Base-by-base conservation (phyloP, 2,329 filamentous ascomycete species). In the Ophiostoma himal-ulmi region DNA sequence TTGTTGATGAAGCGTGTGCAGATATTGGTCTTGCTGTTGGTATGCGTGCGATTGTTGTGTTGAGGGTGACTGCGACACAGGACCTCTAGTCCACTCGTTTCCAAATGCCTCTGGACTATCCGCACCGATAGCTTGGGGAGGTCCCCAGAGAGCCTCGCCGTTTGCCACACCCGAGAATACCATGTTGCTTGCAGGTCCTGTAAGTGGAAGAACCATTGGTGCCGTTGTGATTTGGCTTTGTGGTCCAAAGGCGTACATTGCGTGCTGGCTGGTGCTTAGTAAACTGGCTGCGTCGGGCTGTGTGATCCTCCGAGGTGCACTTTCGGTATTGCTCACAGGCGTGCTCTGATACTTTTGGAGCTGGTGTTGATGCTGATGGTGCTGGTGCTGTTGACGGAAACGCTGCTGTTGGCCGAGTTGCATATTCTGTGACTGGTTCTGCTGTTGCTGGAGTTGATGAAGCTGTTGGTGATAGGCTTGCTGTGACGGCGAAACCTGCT, bases 141-240 rank as follows among this genome's bases (percentile, higher is more conserved):
- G 71, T 30, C 78, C 78, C 82, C 83, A 85, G 14, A 84, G 76
- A 0, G 79, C 80, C 72, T 85, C 82, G 4, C 83, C 82, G 71
- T 84, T 81, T 5, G 81, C 80, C 1, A 84, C 81, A 7, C 82
- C 82, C 4, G 82, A 79, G 72, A 82, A 84, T 13, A 82, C 80
- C 77, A 81, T 80, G 54, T 74, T 76, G 1, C 14, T 68, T 1
- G 37, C 44, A 6, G 22, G 68, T 20, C 44, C 65, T 3, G 20
- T 30, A 0, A 54, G 65, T 7, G 65, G 37, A 3, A 48, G n/a
- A 1, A 44, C 22, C 37, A 67, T 30, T 11, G 65, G 65, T 4
- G n/a, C 36, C 14, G n/a, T n/a, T 34, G 65, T 22, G 2, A 67
- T 67, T 7, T 54, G 68, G 11, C 30, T 22, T 0, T 67, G 68